A percentile compares a stretch with the other conserved stretches of the same genome.
These are phyloP conservation scores for Solanum hybrid DNA, from an alignment of 305 asterid genomes.

Conservation along the genomic window DNA sequence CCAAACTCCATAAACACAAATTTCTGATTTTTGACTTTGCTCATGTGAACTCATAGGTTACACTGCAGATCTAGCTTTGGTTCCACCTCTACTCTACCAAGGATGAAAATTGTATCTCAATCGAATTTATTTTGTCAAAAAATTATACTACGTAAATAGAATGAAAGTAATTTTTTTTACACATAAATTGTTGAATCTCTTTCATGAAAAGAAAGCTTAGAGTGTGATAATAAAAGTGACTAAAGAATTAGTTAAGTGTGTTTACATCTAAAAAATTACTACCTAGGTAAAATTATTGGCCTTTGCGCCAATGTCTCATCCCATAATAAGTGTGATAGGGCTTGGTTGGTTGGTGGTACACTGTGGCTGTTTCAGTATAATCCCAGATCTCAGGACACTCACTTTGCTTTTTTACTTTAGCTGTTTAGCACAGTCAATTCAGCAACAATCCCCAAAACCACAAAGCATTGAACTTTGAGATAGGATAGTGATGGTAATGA, in stretches of 20 bases:
- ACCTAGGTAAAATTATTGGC: background rate
- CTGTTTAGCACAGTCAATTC: background rate
- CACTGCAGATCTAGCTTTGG: background rate
- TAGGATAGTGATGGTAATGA: background rate
- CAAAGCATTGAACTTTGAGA: slow-evolving; percentile 7
- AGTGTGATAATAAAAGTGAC: background rate
- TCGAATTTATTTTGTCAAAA: too few species aligned
- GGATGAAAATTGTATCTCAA: background rate
- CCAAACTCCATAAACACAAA: background rate
- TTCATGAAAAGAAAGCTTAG: background rate
- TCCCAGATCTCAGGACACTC: slow-evolving; percentile 23
- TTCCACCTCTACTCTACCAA: background rate
- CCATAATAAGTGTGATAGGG: background rate
- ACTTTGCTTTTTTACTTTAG: background rate
- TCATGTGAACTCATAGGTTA: background rate
- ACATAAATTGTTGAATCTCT: background rate
- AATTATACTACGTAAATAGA: background rate
- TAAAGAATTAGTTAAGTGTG: background rate
- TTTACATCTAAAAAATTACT: background rate
- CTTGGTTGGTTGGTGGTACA: background rate
- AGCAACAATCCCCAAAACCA: slow-evolving; percentile 12
- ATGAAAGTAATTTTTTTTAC: background rate
- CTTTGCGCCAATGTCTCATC: background rate
- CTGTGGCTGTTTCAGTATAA: slow-evolving; percentile 2
- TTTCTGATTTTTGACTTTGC: too few species aligned